Evolutionary conservation across 345 rosid genomes (phyloP), one percentile per base, ranked within the genome.

Genomic region (Linum lewisii): DNA sequence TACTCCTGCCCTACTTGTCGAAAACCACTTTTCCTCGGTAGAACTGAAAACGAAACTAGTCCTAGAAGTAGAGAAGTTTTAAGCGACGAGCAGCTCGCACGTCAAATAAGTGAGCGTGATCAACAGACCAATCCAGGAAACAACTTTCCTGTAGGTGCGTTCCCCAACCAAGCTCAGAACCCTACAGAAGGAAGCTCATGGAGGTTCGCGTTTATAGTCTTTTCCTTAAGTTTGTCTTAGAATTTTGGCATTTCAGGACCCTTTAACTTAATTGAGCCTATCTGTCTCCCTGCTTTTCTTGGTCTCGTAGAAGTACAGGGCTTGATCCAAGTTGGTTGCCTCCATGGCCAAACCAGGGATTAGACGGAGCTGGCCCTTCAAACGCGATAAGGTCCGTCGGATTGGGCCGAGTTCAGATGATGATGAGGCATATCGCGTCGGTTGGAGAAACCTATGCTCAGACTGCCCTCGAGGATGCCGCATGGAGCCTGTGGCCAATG

Each of bases 401-500:
- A 51, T 60, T 89, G 63, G 88, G 87, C 32, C 76, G 97, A 67
- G 97, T 93, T 69, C 95, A 93, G 82, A 81, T 87, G 97, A 82
- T 93, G 97, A 87, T 93, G 99, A 89, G 99, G 74, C 97, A 93
- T 75, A 90, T 93, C 69, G 95, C 98, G 65, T 85, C 93, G 61
- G 86, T 92, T 51, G 98, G 98, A 51, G 97, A 87, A 75, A 85
- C 91, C 56, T 90, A 90, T 71, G 86, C 90, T 23, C 93, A 88
- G 66, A 79, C 87, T 71, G 83, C 97, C 68, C 79, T 87, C 55
- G 99, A 93, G 16, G 97, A 89, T 73, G 65, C 87, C 64, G 71
- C 96, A 59, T 89, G 97, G 97, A 77, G 84, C 78, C 84, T 82
- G 44, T 87, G 99, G 99, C 90, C 97, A 13, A 70, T 68, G 76